Evolutionary conservation across 345 rosid species (phyloP), one percentile per base, ranked within the genome.

Genomic region (Salix koriyanagi): DNA sequence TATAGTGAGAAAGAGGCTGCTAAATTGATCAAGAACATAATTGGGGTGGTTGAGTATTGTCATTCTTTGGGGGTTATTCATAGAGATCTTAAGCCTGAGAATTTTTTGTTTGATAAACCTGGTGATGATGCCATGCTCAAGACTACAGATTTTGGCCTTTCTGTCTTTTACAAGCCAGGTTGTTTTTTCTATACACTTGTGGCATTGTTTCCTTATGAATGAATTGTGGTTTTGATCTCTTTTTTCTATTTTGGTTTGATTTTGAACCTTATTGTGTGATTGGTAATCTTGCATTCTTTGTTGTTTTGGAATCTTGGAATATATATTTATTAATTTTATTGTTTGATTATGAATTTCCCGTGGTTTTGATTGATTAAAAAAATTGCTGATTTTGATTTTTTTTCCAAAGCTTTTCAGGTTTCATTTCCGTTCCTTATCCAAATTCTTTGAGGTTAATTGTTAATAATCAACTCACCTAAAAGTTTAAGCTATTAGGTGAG

Each of bases 1-100:
- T 96, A 89, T 74, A 96, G 98, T 76, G 97, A 96, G 87, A 86
- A 87, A 48, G 96, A 93, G 84, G 99, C 98, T 60, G 94, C 91
- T 5, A 85, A 91, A 83, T 82, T 93, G 78, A 90, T 92, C 60
- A 92, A 92, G 82, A 96, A 93, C 7, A 93, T 96, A 72, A 92
- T 96, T 28, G 91, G 89, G 3, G 98, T 96, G 15, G 98, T 96
- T 14, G 94, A 96, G 88, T 90, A 88, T 48, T 96, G 99, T 66
- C 99, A 96, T 81, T 96, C 96, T 28, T 90, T 96, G 61, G 99
- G 99, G 62, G 99, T 95, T 46, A 91, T 93, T 94, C 99, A 95
- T 70, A 87, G 99, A 75, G 99, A 95, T 89, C 94, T 95, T 77
- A 95, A 95, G 75, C 99, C 99, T 64, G 99, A 96, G 85, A 96